phyloP scores from a whole-genome alignment of 2,329 filamentous ascomycete species.

The Talaromyces sp. region DNA sequence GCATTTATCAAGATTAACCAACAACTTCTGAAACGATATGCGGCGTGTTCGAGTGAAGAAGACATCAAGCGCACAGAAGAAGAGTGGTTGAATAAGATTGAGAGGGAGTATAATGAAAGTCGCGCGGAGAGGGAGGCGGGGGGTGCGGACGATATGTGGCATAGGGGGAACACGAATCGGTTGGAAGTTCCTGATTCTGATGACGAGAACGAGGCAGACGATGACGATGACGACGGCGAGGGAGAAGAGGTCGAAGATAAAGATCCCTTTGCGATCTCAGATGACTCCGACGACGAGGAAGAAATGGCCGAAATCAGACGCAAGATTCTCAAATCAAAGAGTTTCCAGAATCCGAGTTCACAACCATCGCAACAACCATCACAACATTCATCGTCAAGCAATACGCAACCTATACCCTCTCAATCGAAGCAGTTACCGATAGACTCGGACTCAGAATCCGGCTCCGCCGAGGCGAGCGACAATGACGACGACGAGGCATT shows the following conservation, averaged over 20 bases:
- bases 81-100: conserved; percentile 83
- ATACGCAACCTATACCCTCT: conserved; percentile 49
- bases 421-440: conserved; percentile 43
- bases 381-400: conserved; percentile 21
- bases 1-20: conserved; percentile 90
- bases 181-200: conserved; percentile 53
- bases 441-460: conserved; percentile 66
- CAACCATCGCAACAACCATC: conserved; percentile 46
- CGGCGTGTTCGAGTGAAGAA: conserved; percentile 74
- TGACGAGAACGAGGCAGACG: conserved; percentile 44
- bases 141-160: conserved; percentile 71
- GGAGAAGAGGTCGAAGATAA: conserved; percentile 45
- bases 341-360: conserved; percentile 62
- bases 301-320: conserved; percentile 90
- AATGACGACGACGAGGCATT: conserved; percentile 69
- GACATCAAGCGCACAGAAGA: conserved; percentile 80
- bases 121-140: conserved; percentile 60
- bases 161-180: conserved; percentile 82
- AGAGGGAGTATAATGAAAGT: conserved; percentile 81
- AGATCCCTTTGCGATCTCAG: conserved; percentile 73
- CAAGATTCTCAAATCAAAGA: conserved; percentile 85
- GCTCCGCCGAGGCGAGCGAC: conserved; percentile 56
- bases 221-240: conserved; percentile 45
- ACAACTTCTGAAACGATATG: conserved; percentile 76
- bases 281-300: conserved; percentile 76